Conservation (phyloP, 106 monocot genomes). For the Amphibolis antarctica region DNA sequence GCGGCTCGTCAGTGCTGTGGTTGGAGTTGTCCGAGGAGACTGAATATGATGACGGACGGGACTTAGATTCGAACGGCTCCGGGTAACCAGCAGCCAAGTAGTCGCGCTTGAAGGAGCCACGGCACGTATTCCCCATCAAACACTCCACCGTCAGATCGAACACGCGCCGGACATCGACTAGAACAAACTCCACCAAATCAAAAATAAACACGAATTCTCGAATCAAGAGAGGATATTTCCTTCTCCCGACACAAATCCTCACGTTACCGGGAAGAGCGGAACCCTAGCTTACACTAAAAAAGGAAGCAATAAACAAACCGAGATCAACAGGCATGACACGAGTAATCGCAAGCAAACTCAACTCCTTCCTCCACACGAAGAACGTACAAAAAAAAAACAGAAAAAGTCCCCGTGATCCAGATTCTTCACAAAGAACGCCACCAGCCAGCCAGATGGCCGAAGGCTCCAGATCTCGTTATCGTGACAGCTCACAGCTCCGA, state of each 20-base stretch:
- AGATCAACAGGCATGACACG: too few relatives aligned
- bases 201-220: neutral
- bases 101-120: slow-evolving; percentile 29
- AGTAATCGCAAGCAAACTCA: too few relatives aligned
- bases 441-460: neutral
- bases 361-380: too few relatives aligned
- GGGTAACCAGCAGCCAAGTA: neutral
- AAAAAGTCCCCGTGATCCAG: too few relatives aligned
- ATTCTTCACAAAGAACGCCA: too few relatives aligned
- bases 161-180: neutral
- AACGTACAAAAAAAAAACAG: too few relatives aligned
- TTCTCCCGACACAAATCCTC: too few relatives aligned
- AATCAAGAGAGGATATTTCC: too few relatives aligned
- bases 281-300: too few relatives aligned
- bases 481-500: neutral
- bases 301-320: too few relatives aligned
- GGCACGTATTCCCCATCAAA: slow-evolving; percentile 74
- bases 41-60: neutral
- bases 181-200: neutral
- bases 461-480: neutral
- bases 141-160: neutral
- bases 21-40: neutral
- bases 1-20: neutral
- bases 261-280: too few relatives aligned
- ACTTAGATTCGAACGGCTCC: slow-evolving; percentile 1